phyloP scores from a whole-genome alignment of 371 early-diverging fungal genomes.

The Apophysomyces ossiformis region DNA sequence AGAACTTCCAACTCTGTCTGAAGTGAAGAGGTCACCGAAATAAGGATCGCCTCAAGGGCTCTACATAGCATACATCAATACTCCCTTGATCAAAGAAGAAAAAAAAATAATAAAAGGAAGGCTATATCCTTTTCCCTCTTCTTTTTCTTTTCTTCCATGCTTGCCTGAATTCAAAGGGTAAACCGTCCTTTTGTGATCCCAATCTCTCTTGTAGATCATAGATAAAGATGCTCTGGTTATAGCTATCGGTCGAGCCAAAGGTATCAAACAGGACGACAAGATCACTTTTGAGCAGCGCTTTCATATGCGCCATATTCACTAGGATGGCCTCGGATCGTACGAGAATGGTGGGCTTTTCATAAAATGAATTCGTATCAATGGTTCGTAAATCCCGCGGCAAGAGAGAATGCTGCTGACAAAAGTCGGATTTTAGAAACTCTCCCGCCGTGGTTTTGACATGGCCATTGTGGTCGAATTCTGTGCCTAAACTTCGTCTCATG shows the following conservation, averaged over 20 bases:
- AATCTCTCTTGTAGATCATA: constrained; percentile 82
- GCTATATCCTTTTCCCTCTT: too few relatives aligned
- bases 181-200: constrained; percentile 50
- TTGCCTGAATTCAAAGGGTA: constrained; percentile 79
- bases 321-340: constrained; percentile 86
- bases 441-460: constrained; percentile 74
- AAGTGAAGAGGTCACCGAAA: constrained; percentile 70
- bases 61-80: constrained; percentile 30
- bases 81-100: background rate
- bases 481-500: constrained; percentile 41
- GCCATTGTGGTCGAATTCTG: constrained; percentile 77
- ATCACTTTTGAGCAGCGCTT: constrained; percentile 84
- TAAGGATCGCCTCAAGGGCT: constrained; percentile 84
- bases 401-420: constrained; percentile 78
- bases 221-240: constrained; percentile 76
- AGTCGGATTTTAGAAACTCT: constrained; percentile 77
- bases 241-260: constrained; percentile 66
- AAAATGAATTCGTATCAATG: constrained; percentile 76
- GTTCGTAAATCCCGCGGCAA: constrained; percentile 81
- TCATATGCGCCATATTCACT: constrained; percentile 79
- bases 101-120: background rate
- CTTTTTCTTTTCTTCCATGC: background rate
- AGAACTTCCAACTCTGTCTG: constrained; percentile 78
- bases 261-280: constrained; percentile 79
- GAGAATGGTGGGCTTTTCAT: constrained; percentile 85